Base-by-base conservation (phyloP, 495 filamentous ascomycete genomes). In the Lasiosphaeria miniovina region DNA sequence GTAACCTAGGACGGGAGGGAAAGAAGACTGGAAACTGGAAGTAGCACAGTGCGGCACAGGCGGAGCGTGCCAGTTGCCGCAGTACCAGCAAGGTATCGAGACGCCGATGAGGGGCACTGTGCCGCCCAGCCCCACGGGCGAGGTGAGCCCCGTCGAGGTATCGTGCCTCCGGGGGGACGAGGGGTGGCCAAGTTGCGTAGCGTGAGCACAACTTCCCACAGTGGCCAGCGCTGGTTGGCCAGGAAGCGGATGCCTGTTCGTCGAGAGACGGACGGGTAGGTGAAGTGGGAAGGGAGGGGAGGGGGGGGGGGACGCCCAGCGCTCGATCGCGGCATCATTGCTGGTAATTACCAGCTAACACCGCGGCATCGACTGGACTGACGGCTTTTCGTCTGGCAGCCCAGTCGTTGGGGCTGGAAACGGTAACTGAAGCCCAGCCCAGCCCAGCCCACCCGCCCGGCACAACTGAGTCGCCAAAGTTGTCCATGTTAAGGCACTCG, bases 171-270 rank as follows among this genome's bases (percentile, higher is more conserved):
- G 40, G 53, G 32, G 48, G 33, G 53, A 67, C 59, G 11, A 52
- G 58, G 24, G n/a, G 34, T 49, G 61, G 35, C 41, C 41, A 52
- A 54, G 40, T 34, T 40, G 52, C 41, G 32, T 32, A 51, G 33
- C 36, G 49, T 35, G 49, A 54, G 58, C 33, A 53, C 49, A 45
- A 36, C 49, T 49, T 63, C 53, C 54, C 65, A 67, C 65, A n/a
- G 71, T 71, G 69, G 61, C 53, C 56, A 55, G 40, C 4, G 52
- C 54, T 68, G 66, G 67, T 71, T 71, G 70, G 70, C 67, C 61
- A 52, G 49, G 41, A 55, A 60, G 52, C 60, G 59, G 36, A 35
- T 54, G 36, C 43, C 52, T 31, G 52, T 43, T 41, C 33, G 46
- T 36, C 17, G 49, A 14, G 43, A n/a, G 43, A 46, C 12, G 43